Evolutionary conservation across 2,329 filamentous ascomycete genomes (phyloP), one percentile per base, ranked within the genome.

Genomic region (Aspergillus brasiliensis): DNA sequence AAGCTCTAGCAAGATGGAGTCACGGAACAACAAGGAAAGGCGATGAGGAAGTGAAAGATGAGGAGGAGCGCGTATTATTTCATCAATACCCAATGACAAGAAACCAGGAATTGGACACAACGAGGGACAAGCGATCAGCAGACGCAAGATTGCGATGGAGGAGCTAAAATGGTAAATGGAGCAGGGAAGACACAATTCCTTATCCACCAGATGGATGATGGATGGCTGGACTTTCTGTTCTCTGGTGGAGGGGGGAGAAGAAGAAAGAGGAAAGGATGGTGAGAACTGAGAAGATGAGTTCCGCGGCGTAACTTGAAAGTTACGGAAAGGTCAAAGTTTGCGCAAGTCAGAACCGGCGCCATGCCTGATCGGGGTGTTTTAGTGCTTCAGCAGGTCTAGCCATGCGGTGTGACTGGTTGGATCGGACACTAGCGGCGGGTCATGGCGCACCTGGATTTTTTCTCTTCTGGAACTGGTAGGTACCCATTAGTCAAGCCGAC

Each of bases 321-420:
- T 58, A 55, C 56, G 31, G 38, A 52, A 58, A 17, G 51, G 37
- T 58, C 59, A 58, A 51, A 61, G 58, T 62, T 60, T 60, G 61
- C 57, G 60, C 54, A 57, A 38, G 57, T 60, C 58, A 60, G 54
- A 44, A 27, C 37, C 25, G 23, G 23, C 37, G 5, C 58, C 28
- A 38, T 51, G 10, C 58, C 46, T 28, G 15, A 56, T 60, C 46
- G 38, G 57, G 46, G 6, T n/a, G 34, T 8, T 23, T 10, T 51
- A 27, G 46, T 28, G 23, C n/a, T 27, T 15, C 46, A 31, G 25
- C 46, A 17, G 46, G 23, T n/a, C 53, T 42, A 23, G 38, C 54
- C 27, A 21, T n/a, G 34, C 52, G 34, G 31, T 40, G 15, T 60
- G 54, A 57, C 34, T 56, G 53, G 56, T 40, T 19, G 17, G 56